These are phyloP conservation scores for Coffea humblotiana DNA, from an alignment of 305 asterid genomes.

Conservation along the genomic window DNA sequence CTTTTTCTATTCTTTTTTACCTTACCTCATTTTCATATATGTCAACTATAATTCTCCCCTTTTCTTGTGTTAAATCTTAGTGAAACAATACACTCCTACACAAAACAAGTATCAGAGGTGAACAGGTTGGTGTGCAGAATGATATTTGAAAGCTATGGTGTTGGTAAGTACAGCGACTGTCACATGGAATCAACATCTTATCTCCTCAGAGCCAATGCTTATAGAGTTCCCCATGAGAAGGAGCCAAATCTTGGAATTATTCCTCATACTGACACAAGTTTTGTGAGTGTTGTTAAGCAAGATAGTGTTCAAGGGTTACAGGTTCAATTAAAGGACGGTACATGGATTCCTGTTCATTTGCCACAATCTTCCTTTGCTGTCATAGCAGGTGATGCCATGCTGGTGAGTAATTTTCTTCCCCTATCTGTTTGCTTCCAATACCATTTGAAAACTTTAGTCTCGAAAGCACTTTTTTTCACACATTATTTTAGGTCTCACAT, in stretches of 20 bases:
- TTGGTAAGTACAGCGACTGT: background rate
- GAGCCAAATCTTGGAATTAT: background rate
- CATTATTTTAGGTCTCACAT: too few relatives aligned
- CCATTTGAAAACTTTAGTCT: too few relatives aligned
- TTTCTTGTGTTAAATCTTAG: background rate
- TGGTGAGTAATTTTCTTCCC: background rate
- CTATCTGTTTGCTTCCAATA: background rate
- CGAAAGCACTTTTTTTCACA: too few relatives aligned
- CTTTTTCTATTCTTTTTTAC: background rate
- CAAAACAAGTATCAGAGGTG: constrained; percentile 3
- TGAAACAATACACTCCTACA: background rate
- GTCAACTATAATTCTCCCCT: background rate
- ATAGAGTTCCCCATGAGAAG: background rate
- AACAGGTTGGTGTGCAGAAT: background rate
- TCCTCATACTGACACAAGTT: background rate
- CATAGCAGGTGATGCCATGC: background rate
- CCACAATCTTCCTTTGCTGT: background rate
- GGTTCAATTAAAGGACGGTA: background rate
- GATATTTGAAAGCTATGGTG: constrained; percentile 7
- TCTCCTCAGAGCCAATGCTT: background rate
- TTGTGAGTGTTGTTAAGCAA: background rate
- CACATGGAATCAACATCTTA: background rate
- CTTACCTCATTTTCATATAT: background rate
- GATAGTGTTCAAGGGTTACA: background rate
- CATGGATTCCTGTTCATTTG: background rate